These are phyloP conservation scores for Haplographium delicatum DNA, from an alignment of 495 filamentous ascomycete genomes.

Conservation along the genomic window DNA sequence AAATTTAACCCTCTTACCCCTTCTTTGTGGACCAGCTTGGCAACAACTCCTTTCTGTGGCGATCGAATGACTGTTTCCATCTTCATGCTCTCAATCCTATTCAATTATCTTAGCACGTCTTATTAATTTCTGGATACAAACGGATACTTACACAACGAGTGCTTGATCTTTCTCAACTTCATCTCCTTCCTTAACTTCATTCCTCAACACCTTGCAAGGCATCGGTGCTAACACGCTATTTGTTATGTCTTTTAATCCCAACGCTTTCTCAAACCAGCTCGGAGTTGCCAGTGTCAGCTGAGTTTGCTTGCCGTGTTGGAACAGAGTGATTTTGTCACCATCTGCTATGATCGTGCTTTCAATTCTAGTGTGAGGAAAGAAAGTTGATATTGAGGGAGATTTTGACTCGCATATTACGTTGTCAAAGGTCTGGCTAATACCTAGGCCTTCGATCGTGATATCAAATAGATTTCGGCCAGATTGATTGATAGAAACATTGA, in stretches of 20 bases:
- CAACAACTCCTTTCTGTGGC: slow-evolving; percentile 74
- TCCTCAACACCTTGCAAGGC: slow-evolving; percentile 76
- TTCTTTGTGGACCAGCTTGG: slow-evolving; percentile 75
- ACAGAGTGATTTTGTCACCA: slow-evolving; percentile 63
- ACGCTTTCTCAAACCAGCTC: slow-evolving; percentile 77
- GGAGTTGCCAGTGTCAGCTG: slow-evolving; percentile 63
- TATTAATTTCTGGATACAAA: too few species aligned
- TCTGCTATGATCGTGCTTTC: slow-evolving; percentile 65
- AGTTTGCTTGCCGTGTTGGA: slow-evolving; percentile 77
- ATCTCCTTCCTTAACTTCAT: slow-evolving; percentile 71
- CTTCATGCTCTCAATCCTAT: slow-evolving; percentile 94
- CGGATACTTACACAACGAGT: slow-evolving; percentile 66
- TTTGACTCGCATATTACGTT: slow-evolving; percentile 38
- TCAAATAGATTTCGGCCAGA: slow-evolving; percentile 57
- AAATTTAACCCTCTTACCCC: slow-evolving; percentile 58
- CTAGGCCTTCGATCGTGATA: slow-evolving; percentile 51
- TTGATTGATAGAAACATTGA: slow-evolving; percentile 60
- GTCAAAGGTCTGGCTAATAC: slow-evolving; percentile 32
- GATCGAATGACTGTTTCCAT: slow-evolving; percentile 98
- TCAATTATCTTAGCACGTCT: background rate
- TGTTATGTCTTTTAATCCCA: slow-evolving; percentile 71
- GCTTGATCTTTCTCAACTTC: slow-evolving; percentile 78
- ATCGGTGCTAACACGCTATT: slow-evolving; percentile 83
- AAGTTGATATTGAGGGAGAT: slow-evolving; percentile 40
- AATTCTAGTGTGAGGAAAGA: slow-evolving; percentile 75